Evolutionary conservation across 208 protist species (phyloP), one percentile per base, ranked within the genome.

Genomic region (Leishmania aethiopica): DNA sequence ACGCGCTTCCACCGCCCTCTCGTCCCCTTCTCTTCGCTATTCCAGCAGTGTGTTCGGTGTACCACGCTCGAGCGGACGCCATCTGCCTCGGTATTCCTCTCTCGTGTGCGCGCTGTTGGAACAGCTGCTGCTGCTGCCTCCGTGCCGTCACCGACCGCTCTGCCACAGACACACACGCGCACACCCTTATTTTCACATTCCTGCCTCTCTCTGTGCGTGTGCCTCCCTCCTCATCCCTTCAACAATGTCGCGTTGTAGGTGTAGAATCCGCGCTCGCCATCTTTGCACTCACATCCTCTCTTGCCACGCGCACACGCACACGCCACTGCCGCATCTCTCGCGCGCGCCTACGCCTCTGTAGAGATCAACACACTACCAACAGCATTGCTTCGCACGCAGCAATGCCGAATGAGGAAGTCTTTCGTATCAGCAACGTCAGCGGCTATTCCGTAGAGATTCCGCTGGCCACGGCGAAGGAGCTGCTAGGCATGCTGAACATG

Each of bases 401-500:
- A 22, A 85, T 81, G 82, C 53, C 82, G 42, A 70, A 8, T 42
- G 82, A 85, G 49, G 82, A 85, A n/a, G 35, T 75, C 19, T 85
- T 85, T 74, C 59, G 32, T 55, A 78, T 88, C 49, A 75, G 70
- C 37, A 94, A 83, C 80, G 62, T 47, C 66, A 85, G 40, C 57
- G 76, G 76, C 62, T 47, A 88, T 71, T 45, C 49, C 40, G 85
- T 89, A 13, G 81, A 79, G 40, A 84, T 92, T 22, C 88, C 86
- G 32, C 84, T 80, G 59, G 85, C 67, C 25, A 73, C 80, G 32
- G 88, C 86, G 35, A 81, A 81, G 55, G 73, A 83, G 62, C 74
- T 92, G 15, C 79, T 88, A 17, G 80, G 87, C 42, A 89, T 83
- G 40, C 78, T 89, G 0, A 71, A 83, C 66, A 64, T 81, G 28